These are phyloP conservation scores for Pilaira anomala DNA, from an alignment of 192 early-diverging fungal genomes.

Conservation along the genomic window DNA sequence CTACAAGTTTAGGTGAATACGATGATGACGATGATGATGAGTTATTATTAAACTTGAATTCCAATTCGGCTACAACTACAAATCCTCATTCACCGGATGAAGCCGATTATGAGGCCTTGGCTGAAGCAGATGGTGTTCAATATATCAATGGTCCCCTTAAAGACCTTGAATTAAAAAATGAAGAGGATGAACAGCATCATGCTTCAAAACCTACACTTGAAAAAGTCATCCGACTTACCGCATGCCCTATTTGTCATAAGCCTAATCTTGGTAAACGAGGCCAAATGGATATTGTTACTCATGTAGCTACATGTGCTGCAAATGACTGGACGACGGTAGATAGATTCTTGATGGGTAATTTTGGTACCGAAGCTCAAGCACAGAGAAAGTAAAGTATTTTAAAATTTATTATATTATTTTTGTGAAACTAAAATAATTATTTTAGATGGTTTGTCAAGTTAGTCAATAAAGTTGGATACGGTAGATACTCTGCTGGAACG, in stretches of 20 bases:
- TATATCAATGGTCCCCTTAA: slow-evolving; percentile 3
- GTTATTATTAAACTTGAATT: neutral
- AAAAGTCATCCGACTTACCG: slow-evolving; percentile 57
- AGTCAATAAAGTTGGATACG: slow-evolving; percentile 37
- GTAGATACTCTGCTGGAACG: slow-evolving; percentile 47
- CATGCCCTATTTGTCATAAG: slow-evolving; percentile 71
- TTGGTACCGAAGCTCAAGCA: slow-evolving; percentile 72
- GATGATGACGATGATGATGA: neutral
- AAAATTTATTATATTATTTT: too few relatives aligned
- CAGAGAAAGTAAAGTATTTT: slow-evolving; percentile 65
- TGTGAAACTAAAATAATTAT: neutral
- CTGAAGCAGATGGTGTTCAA: slow-evolving; percentile 28
- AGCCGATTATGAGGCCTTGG: slow-evolving; percentile 22
- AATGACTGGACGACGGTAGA: slow-evolving; percentile 66
- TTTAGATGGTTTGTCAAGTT: slow-evolving; percentile 38
- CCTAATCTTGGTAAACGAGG: slow-evolving; percentile 44
- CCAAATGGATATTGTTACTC: slow-evolving; percentile 73
- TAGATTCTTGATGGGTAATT: slow-evolving; percentile 69
- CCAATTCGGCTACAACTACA: neutral
- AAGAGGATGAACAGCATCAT: neutral
- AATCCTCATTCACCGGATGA: slow-evolving; percentile 5
- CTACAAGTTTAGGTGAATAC: neutral
- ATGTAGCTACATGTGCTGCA: slow-evolving; percentile 71
- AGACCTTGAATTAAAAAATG: neutral
- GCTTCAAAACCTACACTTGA: slow-evolving; percentile 32